phyloP scores from a whole-genome alignment of 768 basidiomycete genomes.

The Calocybe indica region DNA sequence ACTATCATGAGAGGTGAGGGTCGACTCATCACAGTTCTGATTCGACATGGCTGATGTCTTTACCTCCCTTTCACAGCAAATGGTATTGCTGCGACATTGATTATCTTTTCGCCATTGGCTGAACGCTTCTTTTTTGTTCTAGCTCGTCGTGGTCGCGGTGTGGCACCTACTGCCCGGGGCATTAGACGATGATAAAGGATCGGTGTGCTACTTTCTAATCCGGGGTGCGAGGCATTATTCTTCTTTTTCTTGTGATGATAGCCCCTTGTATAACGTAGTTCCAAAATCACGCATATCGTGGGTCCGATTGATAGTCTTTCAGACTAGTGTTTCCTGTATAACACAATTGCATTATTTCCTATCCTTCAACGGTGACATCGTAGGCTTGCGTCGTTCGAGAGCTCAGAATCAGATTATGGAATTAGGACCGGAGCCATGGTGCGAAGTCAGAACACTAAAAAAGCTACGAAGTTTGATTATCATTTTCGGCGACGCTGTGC shows the following conservation, averaged over 20 bases:
- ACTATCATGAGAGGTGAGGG: conserved; percentile 93
- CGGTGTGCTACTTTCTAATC: neutral
- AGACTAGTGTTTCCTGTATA: too few relatives aligned
- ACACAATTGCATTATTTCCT: too few relatives aligned
- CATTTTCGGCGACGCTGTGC: too few relatives aligned
- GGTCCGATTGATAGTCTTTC: too few relatives aligned
- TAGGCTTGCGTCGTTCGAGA: too few relatives aligned
- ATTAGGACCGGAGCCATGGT: too few relatives aligned
- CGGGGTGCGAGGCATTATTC: neutral
- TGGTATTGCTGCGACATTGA: conserved; percentile 39
- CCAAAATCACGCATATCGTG: too few relatives aligned
- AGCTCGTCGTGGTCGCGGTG: conserved; percentile 88
- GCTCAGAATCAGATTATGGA: too few relatives aligned
- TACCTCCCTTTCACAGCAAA: conserved; percentile 50
- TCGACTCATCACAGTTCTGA: conserved; percentile 1
- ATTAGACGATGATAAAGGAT: conserved; percentile 62
- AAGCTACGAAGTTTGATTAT: too few relatives aligned
- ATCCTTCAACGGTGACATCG: too few relatives aligned
- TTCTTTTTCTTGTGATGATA: conserved; percentile 6
- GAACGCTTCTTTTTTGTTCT: conserved; percentile 10
- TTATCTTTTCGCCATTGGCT: neutral
- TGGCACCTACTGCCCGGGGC: conserved; percentile 64
- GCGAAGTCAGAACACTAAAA: too few relatives aligned
- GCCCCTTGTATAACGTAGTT: too few relatives aligned
- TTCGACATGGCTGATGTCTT: conserved; percentile 8